These are phyloP conservation scores for Ogataea nitratoaversa DNA, from an alignment of 805 yeast species.

Conservation along the genomic window DNA sequence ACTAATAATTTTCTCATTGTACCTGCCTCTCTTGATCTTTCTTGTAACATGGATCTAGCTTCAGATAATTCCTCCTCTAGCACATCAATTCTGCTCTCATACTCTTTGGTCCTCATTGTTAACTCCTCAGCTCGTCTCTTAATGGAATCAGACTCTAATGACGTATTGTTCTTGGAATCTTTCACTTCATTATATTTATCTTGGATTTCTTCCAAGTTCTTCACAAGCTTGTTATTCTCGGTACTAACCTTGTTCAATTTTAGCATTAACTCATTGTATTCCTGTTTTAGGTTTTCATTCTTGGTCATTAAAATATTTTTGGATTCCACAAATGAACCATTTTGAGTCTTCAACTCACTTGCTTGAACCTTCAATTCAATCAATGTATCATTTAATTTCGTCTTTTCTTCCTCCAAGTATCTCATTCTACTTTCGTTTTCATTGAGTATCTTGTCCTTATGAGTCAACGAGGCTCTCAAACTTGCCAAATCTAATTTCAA, in stretches of 20 bases:
- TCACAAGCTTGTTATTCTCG: conserved; percentile 38
- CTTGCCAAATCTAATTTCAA: conserved; percentile 47
- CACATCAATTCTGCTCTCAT: conserved; percentile 53
- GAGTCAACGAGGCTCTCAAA: conserved; percentile 38
- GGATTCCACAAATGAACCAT: conserved; percentile 33
- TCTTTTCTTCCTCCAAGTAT: conserved; percentile 36
- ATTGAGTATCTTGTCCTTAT: conserved; percentile 39
- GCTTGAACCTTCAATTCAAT: conserved; percentile 38
- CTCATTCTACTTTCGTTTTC: conserved; percentile 36
- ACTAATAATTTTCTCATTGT: conserved; percentile 64
- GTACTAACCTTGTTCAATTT: conserved; percentile 39
- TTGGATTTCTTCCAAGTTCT: conserved; percentile 37
- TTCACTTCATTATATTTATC: conserved; percentile 36
- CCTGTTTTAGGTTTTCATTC: conserved; percentile 36
- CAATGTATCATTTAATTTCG: conserved; percentile 34
- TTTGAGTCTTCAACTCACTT: conserved; percentile 36
- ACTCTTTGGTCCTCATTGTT: conserved; percentile 61
- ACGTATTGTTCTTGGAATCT: conserved; percentile 21
- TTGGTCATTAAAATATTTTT: conserved; percentile 38
- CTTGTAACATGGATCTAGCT: conserved; percentile 66
- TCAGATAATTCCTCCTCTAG: conserved; percentile 83
- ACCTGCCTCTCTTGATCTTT: conserved; percentile 73
- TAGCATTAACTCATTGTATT: conserved; percentile 30
- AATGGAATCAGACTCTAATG: conserved; percentile 42
- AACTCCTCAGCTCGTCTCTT: conserved; percentile 74